Evolutionary conservation across 2,329 filamentous ascomycete species (phyloP).

Genomic region (Hysterium pulicare): DNA sequence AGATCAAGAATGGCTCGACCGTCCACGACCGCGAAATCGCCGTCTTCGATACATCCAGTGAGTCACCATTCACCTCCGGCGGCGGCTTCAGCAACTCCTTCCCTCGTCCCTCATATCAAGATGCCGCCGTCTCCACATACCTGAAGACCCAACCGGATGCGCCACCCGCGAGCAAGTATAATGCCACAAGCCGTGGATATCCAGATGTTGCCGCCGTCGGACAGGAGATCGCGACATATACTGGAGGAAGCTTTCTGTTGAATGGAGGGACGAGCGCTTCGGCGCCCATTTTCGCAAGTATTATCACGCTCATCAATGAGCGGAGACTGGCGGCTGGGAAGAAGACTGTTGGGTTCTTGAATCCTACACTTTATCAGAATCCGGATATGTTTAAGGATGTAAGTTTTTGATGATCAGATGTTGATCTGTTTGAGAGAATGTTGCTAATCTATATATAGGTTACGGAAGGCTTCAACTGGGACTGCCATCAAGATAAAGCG

Average conservation of each 20-base stretch:
- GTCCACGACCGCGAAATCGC: slow-evolving; percentile 13
- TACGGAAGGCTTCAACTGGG: no score
- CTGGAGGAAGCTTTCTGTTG: slow-evolving; percentile 42
- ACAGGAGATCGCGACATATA: slow-evolving; percentile 29
- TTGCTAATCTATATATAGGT: no score
- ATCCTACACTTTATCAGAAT: slow-evolving; percentile 46
- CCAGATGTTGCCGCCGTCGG: slow-evolving; percentile 37
- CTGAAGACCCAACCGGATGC: slow-evolving; percentile 15
- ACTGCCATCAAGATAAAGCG: no score
- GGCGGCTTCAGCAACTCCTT: slow-evolving; percentile 38
- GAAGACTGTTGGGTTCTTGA: slow-evolving; percentile 41
- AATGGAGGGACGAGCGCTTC: slow-evolving; percentile 53
- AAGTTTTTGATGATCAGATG: no score
- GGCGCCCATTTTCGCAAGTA: slow-evolving; percentile 47
- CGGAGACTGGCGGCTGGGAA: slow-evolving; percentile 37
- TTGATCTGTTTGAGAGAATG: no score
- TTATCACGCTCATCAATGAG: slow-evolving; percentile 48
- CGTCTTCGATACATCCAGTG: slow-evolving; percentile 8
- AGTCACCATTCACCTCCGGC: slow-evolving; percentile 21
- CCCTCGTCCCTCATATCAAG: slow-evolving; percentile 34
- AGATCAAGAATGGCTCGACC: slow-evolving; percentile 2
- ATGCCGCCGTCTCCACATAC: slow-evolving; percentile 35
- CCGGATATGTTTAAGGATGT: slow-evolving; percentile 23
- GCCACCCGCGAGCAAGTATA: slow-evolving; percentile 23
- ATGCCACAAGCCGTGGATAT: slow-evolving; percentile 28